Evolutionary conservation across 495 filamentous ascomycete species (phyloP), one percentile per base, ranked within the genome.

Genomic region (Cenococcum geophilum): DNA sequence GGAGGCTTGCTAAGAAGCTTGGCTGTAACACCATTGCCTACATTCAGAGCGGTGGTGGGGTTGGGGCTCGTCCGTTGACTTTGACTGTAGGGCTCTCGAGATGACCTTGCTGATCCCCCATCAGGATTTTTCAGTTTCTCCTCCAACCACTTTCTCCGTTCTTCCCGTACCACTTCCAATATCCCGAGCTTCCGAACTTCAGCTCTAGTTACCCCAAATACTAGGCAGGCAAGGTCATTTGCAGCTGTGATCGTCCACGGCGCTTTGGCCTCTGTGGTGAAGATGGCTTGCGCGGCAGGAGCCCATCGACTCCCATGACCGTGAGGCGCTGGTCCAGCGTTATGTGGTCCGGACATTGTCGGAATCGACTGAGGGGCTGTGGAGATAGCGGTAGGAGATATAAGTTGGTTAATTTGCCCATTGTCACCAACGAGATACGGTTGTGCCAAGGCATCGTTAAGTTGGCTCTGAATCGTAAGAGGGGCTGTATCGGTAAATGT

Each of bases 191-290:
- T 96, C 32, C 90, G 84, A 36, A 98, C 87, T 74, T 98, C 93
- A 9, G 89, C 88, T 70, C 91, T 89, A 5, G 92, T 95, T 27
- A 98, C 89, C 40, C 93, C 93, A 74, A 98, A 97, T 50, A 98
- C 83, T 25, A 98, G 79, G 74, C 93, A 98, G 16, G 95, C 92
- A 36, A 98, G 78, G 72, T 98, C 93, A 69, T 98, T 98, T n/a
- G 93, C 95, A 8, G 92, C 87, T 50, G 96, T 78, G 58, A 98
- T 96, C 1, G 92, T 97, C 89, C 91, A 98, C 4, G 93, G 95
- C 10, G 87, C 79, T 48, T 86, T 80, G 48, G 89, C 80, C 73
- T 95, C 89, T 16, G 93, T 98, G 18, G 92, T 91, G 69, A 98
- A 98, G 54, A 98, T 95, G 42, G 93, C 93, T 75, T 98, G 95